Percentiles rank a stretch among this genome's conserved stretches.
These are phyloP conservation scores for Punctularia strigosozonata DNA, from an alignment of 768 basidiomycete genomes.

Conservation along the genomic window DNA sequence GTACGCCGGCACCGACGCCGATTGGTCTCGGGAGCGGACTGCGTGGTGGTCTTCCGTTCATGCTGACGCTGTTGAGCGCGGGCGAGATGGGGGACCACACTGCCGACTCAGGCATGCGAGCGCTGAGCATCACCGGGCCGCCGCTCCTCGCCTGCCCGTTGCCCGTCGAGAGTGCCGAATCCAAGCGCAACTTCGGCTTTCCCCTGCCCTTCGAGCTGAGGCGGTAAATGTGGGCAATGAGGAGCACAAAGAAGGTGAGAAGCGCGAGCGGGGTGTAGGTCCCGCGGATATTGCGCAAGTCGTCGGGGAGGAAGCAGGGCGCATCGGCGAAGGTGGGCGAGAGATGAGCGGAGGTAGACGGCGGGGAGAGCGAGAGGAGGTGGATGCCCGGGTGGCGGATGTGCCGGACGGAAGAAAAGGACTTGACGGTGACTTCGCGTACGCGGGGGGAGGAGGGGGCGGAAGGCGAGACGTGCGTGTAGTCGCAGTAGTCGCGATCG, in stretches of 20 bases:
- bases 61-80: no score
- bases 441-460: conserved; percentile 18
- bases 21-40: no score
- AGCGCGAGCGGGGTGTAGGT: conserved; percentile 56
- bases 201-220: conserved; percentile 2
- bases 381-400: conserved; percentile 77
- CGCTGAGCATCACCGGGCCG: no score
- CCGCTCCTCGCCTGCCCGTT: no score
- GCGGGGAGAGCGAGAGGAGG: conserved; percentile 55
- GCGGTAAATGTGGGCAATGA: conserved; percentile 30
- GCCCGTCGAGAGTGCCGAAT: no score
- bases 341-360: conserved; percentile 23
- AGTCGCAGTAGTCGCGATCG: conserved; percentile 87
- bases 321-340: conserved; percentile 43
- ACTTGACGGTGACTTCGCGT: conserved; percentile 80
- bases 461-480: conserved; percentile 34
- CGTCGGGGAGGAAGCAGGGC: conserved; percentile 76
- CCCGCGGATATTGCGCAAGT: conserved; percentile 42
- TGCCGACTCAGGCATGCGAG: no score
- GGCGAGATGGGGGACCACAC: no score
- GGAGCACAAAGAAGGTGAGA: conserved; percentile 36
- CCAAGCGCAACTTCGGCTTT: no score
- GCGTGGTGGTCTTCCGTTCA: no score
- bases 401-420: conserved; percentile 68
- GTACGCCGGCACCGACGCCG: no score